Percentiles rank a stretch among this genome's conserved stretches.
These are phyloP conservation scores for Cercophora scortea DNA, from an alignment of 495 filamentous ascomycete genomes.

Conservation along the genomic window DNA sequence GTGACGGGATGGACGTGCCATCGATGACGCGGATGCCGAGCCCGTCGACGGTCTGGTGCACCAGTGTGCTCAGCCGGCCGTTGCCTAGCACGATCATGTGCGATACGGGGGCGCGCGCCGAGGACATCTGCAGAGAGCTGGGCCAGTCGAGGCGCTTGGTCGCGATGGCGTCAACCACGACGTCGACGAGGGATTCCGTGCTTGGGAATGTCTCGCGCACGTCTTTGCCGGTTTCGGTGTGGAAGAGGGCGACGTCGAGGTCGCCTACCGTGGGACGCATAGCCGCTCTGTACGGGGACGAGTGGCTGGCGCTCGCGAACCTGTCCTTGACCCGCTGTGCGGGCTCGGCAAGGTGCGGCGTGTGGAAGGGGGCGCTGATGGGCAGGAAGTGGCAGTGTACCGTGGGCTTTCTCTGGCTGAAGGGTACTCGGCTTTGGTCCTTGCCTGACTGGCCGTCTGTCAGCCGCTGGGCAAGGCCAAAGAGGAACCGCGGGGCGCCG, in stretches of 20 bases:
- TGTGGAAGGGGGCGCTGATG: conserved; percentile 86
- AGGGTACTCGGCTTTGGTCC: conserved; percentile 81
- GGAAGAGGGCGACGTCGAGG: background rate
- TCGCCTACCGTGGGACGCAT: background rate
- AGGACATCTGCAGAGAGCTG: background rate
- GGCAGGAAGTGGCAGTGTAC: conserved; percentile 83
- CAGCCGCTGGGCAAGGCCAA: background rate
- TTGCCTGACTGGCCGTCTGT: background rate
- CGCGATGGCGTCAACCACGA: background rate
- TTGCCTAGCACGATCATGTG: background rate
- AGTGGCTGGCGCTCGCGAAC: background rate
- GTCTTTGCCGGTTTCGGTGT: background rate
- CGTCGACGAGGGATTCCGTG: background rate
- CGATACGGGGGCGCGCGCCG: background rate
- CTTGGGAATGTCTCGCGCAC: background rate
- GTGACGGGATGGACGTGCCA: background rate
- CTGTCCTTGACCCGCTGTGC: no score
- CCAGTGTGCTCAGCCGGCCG: background rate
- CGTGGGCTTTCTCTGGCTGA: conserved; percentile 77
- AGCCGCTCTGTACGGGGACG: background rate
- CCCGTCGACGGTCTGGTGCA: background rate
- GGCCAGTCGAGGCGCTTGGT: background rate
- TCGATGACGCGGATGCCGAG: background rate
- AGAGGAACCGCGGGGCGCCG: background rate
- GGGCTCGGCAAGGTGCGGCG: conserved; percentile 50